A percentile compares a stretch with the other conserved stretches of the same genome.
Conservation (phyloP, 1,284 basidiomycete species). For the Trametes pubescens region DNA sequence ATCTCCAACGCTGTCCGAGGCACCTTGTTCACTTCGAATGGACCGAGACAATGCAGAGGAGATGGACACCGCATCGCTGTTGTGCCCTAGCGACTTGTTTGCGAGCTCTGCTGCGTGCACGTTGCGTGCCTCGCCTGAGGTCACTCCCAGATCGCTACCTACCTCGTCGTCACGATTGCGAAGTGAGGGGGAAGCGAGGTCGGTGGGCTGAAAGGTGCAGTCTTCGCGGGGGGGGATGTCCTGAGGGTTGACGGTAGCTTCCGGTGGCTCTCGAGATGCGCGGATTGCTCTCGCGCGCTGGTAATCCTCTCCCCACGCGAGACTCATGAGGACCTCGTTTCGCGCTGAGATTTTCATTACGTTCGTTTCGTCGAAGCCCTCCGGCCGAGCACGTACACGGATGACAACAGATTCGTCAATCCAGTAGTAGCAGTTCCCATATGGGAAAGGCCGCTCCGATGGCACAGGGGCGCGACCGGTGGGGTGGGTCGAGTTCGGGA, state of each 20-base stretch:
- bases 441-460: slow-evolving; percentile 13
- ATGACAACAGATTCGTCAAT: background rate
- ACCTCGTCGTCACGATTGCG: background rate
- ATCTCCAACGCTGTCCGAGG: background rate
- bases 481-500: slow-evolving; percentile 8
- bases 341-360: background rate
- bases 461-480: slow-evolving; percentile 4
- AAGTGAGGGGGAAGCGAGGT: no score
- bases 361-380: background rate
- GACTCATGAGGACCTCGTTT: background rate
- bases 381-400: background rate
- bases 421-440: slow-evolving; percentile 21
- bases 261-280: background rate
- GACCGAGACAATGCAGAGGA: background rate
- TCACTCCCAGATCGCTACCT: background rate
- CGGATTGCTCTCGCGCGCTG: background rate
- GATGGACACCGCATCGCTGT: background rate
- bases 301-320: background rate
- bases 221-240: background rate
- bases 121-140: background rate
- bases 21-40: background rate
- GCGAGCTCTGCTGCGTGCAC: background rate
- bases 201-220: background rate
- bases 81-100: background rate
- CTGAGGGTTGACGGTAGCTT: background rate